Base-by-base conservation (phyloP, 208 protist genomes). In the Leishmania braziliensis region DNA sequence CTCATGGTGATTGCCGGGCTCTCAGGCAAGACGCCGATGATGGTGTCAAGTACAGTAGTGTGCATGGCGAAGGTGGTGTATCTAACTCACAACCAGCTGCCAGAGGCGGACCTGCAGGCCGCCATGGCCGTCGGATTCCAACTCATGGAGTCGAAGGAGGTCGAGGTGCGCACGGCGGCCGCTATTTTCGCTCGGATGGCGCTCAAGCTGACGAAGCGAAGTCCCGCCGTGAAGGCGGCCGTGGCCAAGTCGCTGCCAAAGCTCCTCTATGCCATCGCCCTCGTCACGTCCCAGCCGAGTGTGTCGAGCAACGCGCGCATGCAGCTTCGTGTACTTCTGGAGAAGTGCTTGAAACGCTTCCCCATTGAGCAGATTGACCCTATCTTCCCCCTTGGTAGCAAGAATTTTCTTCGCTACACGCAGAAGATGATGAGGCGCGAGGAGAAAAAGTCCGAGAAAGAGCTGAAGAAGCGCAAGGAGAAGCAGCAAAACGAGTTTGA, bases 291-390 rank as follows among this genome's bases (percentile, higher is more conserved):
- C 23, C 94, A 97, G 84, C 83, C 88, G 39, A 85, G 82, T 75
- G 94, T 97, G 18, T 89, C 92, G 5, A 97, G 94, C 81, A 93
- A 75, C 77, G 90, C 87, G n/a, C 94, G 94, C 60, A 82, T 94
- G 82, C 90, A 95, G 78, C 92, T 96, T 88, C 92, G 94, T 39
- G 88, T 96, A 48, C 78, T 97, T 18, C 81, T 97, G 23, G 92
- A 96, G 75, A 96, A 96, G 80, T 94, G 89, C 83, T 90, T 97
- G 71, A 95, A 96, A 82, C 92, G 91, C 58, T 97, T 95, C 87
- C 81, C 86, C 33, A 91, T 89, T 75, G 90, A 90, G 63, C 78
- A 84, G 68, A 85, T 97, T 63, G 92, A 97, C 63, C 90, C 88
- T n/a, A 88, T 96, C 36, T 97, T 97, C 78, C 94, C 94, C 3